These are phyloP conservation scores for Diddensiella transvaalensis DNA, from an alignment of 805 yeast species.

Conservation along the genomic window DNA sequence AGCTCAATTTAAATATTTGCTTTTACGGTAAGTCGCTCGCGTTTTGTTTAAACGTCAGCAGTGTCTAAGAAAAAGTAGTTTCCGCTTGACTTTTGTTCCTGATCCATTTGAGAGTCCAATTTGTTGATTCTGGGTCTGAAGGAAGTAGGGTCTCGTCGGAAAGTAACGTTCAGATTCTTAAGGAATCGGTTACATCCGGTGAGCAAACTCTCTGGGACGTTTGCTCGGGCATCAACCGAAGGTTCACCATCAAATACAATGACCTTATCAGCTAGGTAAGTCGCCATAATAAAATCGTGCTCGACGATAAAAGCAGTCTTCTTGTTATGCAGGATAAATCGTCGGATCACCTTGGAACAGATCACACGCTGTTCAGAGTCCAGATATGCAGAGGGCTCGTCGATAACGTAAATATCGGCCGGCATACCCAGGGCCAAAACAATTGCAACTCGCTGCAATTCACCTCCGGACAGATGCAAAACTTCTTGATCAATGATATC, in stretches of 20 bases:
- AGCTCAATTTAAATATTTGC: too few relatives aligned
- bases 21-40: too few relatives aligned
- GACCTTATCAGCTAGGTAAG: slow-evolving; percentile 97
- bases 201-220: slow-evolving; percentile 84
- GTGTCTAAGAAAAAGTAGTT: slow-evolving; percentile 92
- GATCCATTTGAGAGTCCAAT: slow-evolving; percentile 97
- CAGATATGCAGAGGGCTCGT: slow-evolving; percentile 98
- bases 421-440: slow-evolving; percentile 89
- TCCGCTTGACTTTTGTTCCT: slow-evolving; percentile 89
- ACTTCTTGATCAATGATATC: slow-evolving; percentile 97
- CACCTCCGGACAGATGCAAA: slow-evolving; percentile 98
- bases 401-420: slow-evolving; percentile 95
- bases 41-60: slow-evolving; percentile 12
- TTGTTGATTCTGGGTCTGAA: slow-evolving; percentile 99
- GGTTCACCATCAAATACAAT: slow-evolving; percentile 97
- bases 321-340: slow-evolving; percentile 92
- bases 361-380: slow-evolving; percentile 99
- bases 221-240: slow-evolving; percentile 79
- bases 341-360: slow-evolving; percentile 96
- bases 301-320: slow-evolving; percentile 99
- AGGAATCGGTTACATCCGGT: slow-evolving; percentile 97
- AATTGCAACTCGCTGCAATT: slow-evolving; percentile 98
- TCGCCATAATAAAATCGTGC: slow-evolving; percentile 99
- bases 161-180: slow-evolving; percentile 95
- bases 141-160: slow-evolving; percentile 98